phyloP scores from a whole-genome alignment of 1,139 yeast species.

The Taphrina pruni region DNA sequence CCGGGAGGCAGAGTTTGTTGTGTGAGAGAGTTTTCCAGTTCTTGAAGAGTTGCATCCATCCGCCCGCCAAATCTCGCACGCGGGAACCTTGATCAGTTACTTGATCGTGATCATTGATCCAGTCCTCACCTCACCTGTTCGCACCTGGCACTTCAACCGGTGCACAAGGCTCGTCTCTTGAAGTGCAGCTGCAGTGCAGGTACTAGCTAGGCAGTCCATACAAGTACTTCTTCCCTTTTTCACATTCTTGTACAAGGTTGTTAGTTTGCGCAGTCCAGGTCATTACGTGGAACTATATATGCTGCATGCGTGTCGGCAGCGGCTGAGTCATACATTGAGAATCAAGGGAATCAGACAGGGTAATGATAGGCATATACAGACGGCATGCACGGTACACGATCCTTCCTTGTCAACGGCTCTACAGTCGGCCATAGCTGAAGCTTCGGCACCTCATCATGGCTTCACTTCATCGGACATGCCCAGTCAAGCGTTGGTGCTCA shows the following conservation, averaged over 20 bases:
- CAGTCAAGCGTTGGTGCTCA: constrained; percentile 27
- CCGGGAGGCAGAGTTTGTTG: background rate
- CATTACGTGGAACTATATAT: background rate
- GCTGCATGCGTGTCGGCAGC: background rate
- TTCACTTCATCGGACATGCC: constrained; percentile 37
- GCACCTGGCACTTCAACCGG: background rate
- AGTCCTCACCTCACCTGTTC: background rate
- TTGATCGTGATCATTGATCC: too few relatives aligned
- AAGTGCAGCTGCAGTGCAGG: background rate
- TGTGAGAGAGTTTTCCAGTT: too few relatives aligned
- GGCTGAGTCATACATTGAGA: constrained; percentile 1
- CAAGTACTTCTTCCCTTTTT: too few relatives aligned
- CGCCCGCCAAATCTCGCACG: too few relatives aligned
- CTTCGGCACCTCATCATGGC: constrained; percentile 39
- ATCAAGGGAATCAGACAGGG: too few relatives aligned
- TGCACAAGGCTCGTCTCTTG: background rate
- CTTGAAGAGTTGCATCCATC: too few relatives aligned
- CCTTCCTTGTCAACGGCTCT: constrained; percentile 19
- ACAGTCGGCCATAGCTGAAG: constrained; percentile 26
- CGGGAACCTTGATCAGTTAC: too few relatives aligned
- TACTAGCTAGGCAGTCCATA: background rate
- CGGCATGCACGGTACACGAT: constrained; percentile 33
- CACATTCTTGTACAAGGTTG: too few relatives aligned
- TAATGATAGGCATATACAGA: constrained; percentile 3
- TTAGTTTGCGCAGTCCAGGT: background rate